These are phyloP conservation scores for Penstemon barbatus DNA, from an alignment of 257 asterid genomes.

Conservation along the genomic window DNA sequence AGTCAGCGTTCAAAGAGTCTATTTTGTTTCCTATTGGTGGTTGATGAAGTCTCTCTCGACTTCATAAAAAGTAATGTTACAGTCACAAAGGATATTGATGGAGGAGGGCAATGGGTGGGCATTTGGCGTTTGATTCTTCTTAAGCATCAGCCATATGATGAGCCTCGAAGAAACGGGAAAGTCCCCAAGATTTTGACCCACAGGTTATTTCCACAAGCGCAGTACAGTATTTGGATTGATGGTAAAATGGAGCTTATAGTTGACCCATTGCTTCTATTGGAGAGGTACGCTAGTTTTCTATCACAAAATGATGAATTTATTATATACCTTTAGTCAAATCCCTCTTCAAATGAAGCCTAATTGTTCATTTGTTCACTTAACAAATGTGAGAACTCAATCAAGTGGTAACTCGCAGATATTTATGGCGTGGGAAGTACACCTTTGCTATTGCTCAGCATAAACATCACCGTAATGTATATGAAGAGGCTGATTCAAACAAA, in stretches of 20 bases:
- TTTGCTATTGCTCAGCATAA: slow-evolving; percentile 97
- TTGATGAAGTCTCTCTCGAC: slow-evolving; percentile 83
- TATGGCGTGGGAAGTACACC: slow-evolving; percentile 90
- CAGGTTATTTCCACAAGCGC: slow-evolving; percentile 87
- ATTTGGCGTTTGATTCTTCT: slow-evolving; percentile 89
- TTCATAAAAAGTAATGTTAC: slow-evolving; percentile 67
- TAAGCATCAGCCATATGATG: slow-evolving; percentile 91
- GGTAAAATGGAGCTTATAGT: slow-evolving; percentile 99
- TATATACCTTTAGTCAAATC: too few species aligned
- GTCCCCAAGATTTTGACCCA: slow-evolving; percentile 97
- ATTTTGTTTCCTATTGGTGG: slow-evolving; percentile 94
- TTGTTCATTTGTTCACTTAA: too few species aligned
- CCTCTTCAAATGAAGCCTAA: too few species aligned
- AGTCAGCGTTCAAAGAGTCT: slow-evolving; percentile 69
- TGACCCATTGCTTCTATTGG: slow-evolving; percentile 89
- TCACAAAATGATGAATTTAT: background rate
- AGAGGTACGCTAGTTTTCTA: slow-evolving; percentile 57
- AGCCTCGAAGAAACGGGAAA: slow-evolving; percentile 97
- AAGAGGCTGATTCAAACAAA: slow-evolving; percentile 94
- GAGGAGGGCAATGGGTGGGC: slow-evolving; percentile 84
- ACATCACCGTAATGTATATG: slow-evolving; percentile 72
- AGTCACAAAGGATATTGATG: slow-evolving; percentile 67
- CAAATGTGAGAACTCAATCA: background rate
- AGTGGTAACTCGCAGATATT: slow-evolving; percentile 51
- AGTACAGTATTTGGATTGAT: slow-evolving; percentile 97